Evolutionary conservation across 257 asterid genomes (phyloP), one percentile per base, ranked within the genome.

Genomic region (Nicotiana tabacum): DNA sequence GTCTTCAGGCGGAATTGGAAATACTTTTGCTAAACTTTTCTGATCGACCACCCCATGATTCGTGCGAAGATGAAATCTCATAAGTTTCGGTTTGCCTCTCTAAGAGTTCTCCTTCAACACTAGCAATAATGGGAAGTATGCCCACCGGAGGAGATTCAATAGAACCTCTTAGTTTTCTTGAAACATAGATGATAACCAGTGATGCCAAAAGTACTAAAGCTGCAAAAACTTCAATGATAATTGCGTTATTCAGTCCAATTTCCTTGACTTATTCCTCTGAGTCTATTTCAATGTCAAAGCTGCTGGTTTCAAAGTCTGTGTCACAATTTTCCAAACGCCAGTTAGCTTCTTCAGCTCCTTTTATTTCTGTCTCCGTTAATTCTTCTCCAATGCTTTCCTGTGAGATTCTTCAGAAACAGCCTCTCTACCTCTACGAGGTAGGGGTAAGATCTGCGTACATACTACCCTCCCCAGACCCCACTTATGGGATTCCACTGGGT

Each of bases 141-240:
- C 35, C 84, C 78, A 55, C 86, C 62, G 39, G 10, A 58, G 72
- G 81, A 24, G 83, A 74, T 83, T 78, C 81, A 33, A 51, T 68
- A 33, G 81, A 82, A 58, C 81, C 66, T 79, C 85, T 85, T 64
- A 77, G 48, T 86, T 82, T 81, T 81, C 80, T 86, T 35, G 81
- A 67, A 48, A 39, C 80, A 76, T 83, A 32, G 27, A 90, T 7
- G 61, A 89, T 64, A 78, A 85, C 89, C 46, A 90, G 66, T 76
- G 87, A 88, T 81, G 87, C 83, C 60, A 85, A 82, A 27, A 86
- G 7, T 33, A 81, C 13, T 78, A 83, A 69, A 57, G 77, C 68
- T 33, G 83, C 11, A 69, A 78, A 83, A 77, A 86, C 55, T 64
- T 88, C 90, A 69, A 81, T 21, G 30, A 80, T 5, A 74, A 66